Evolutionary conservation across 805 yeast species (phyloP).

Genomic region (Suhomyces tanzawaensis): DNA sequence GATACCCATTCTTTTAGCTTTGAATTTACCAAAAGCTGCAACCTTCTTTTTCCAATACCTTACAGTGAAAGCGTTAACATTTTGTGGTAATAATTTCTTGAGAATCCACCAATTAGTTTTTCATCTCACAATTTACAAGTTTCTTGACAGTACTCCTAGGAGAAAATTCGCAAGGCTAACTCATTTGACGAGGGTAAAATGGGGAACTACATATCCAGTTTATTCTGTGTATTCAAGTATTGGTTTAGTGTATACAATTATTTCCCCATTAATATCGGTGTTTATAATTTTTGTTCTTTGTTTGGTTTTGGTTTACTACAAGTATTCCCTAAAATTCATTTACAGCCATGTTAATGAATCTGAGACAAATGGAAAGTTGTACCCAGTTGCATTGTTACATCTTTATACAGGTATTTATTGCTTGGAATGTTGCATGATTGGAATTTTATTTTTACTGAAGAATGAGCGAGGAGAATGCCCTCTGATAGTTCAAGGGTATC

Average conservation of each 20-base stretch:
- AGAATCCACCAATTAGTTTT: conserved; percentile 53
- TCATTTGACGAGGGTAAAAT: conserved; percentile 47
- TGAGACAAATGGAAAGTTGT: conserved; percentile 68
- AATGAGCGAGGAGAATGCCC: conserved; percentile 44
- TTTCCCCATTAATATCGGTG: conserved; percentile 74
- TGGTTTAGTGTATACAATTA: conserved; percentile 72
- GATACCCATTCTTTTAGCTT: conserved; percentile 68
- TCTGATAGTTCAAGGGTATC: conserved; percentile 47
- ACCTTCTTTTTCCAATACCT: conserved; percentile 81
- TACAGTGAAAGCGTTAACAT: conserved; percentile 69
- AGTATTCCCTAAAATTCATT: conserved; percentile 62
- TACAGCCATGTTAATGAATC: conserved; percentile 50
- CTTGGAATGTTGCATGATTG: conserved; percentile 73
- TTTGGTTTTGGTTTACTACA: conserved; percentile 61
- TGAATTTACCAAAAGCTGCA: conserved; percentile 80
- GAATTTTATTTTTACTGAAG: conserved; percentile 64
- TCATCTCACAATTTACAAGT: conserved; percentile 31
- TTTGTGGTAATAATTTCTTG: conserved; percentile 69
- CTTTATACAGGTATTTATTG: conserved; percentile 80
- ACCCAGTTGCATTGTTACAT: conserved; percentile 73
- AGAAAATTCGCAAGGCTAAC: conserved; percentile 46
- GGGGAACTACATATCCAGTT: conserved; percentile 80
- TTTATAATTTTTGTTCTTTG: conserved; percentile 56
- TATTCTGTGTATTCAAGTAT: conserved; percentile 77
- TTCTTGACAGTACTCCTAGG: conserved; percentile 61